These are phyloP conservation scores for Scheffersomyces lignosus DNA, from an alignment of 805 yeast species.

Conservation along the genomic window DNA sequence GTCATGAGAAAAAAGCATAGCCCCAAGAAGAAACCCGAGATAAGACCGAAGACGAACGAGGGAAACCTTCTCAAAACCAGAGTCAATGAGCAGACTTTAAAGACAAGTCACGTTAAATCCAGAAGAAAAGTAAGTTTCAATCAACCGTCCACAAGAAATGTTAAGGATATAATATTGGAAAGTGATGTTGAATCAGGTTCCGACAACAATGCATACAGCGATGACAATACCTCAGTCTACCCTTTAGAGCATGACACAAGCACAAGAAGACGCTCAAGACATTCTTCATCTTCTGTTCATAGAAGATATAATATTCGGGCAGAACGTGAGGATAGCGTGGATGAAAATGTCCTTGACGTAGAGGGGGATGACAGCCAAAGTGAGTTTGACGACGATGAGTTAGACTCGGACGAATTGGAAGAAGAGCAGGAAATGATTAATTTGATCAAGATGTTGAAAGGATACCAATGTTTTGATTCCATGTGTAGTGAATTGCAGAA, in stretches of 20 bases:
- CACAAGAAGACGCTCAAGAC: no score
- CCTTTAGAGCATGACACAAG: no score
- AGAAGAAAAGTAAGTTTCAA: conserved; percentile 39
- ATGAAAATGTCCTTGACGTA: conserved; percentile 5
- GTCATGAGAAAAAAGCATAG: conserved; percentile 13
- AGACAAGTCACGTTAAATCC: conserved; percentile 18
- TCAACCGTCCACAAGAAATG: conserved; percentile 4
- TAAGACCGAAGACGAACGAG: conserved; percentile 2
- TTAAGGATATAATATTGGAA: conserved; percentile 10
- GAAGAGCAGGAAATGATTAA: conserved; percentile 30
- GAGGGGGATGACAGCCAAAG: no score
- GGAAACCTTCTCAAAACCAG: conserved; percentile 10
- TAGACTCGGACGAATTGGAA: conserved; percentile 10
- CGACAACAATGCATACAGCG: conserved; percentile 10
- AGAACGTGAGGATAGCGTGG: background rate
- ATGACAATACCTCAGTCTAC: conserved; percentile 10
- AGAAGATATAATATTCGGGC: background rate
- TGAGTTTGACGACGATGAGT: conserved; percentile 8
- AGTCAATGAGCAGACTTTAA: conserved; percentile 14
- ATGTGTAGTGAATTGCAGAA: conserved; percentile 69
- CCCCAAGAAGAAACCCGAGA: background rate
- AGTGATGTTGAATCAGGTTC: conserved; percentile 6
- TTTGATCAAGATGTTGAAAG: conserved; percentile 47
- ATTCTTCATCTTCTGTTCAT: no score
- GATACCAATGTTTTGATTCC: conserved; percentile 58